Base-by-base conservation (phyloP, 129 eudicot species). In the Ambrosia trifida region DNA sequence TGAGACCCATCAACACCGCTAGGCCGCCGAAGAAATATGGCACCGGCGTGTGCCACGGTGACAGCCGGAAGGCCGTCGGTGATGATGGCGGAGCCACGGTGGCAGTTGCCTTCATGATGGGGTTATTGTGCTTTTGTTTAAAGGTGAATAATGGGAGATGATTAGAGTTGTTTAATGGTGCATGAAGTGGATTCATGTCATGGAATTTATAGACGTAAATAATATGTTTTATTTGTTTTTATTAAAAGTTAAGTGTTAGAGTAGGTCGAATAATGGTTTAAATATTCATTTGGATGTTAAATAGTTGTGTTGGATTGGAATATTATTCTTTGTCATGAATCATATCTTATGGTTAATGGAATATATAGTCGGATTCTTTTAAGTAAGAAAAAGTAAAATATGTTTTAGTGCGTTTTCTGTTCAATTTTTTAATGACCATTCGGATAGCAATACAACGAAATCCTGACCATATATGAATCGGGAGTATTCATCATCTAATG, bases 11-110 rank as follows among this genome's bases (percentile, higher is more conserved):
- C 80, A 86, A 69, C 36, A 86, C 89, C 1, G 96, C 91, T n/a
- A 89, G 72, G 2, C 89, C 96, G 0, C 92, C 92, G 61, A 86
- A 86, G n/a, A 89, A 82, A 78, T 89, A 89, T 33, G 96, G 92
- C 7, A 89, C 89, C 70, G 91, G 91, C 1, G 96, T 76, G 74
- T 89, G 91, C 96, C 96, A 86, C 7, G 79, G 83, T 2, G 95
- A 85, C 57, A 78, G 28, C 30, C 44, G 83, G 20, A 31, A 72
- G 17, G 40, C 24, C 24, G 70, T 60, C 38, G 83, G 72, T 49
- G 79, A 31, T 36, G 77, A 31, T 36, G 77, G 51, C 4, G 79
- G 58, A 54, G 67, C 11, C 45, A 53, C 57, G 47, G 67, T 5
- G 45, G 72, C 51, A 12, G 72, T 56, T 66, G 58, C 58, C 16